Conservation (phyloP, 352 stramenopile species). For the Phytophthora sp. region DNA sequence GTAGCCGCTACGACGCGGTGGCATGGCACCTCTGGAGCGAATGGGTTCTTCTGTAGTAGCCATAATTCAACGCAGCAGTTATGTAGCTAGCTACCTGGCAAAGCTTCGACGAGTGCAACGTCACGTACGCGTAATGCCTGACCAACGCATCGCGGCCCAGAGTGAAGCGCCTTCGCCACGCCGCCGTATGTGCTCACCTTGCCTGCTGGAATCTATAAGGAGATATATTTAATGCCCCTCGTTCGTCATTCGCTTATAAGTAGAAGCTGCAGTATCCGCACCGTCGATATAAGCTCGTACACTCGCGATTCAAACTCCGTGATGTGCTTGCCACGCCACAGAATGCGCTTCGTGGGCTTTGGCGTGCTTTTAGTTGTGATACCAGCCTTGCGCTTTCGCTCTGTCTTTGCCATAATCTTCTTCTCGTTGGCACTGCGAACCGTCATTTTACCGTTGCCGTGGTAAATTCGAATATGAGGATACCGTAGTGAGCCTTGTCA, state of each 20-base stretch:
- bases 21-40: conserved; percentile 79
- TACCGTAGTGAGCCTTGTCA: conserved; percentile 11
- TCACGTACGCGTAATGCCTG: conserved; percentile 72
- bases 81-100: not conserved
- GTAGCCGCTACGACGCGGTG: conserved; percentile 76
- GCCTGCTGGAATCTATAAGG: conserved; percentile 68
- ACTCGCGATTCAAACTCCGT: conserved; percentile 79
- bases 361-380: conserved; percentile 21
- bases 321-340: conserved; percentile 76
- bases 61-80: not conserved
- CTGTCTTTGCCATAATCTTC: conserved; percentile 27
- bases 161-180: conserved; percentile 64
- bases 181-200: conserved; percentile 85
- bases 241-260: no score
- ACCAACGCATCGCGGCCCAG: conserved; percentile 76
- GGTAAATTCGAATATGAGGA: conserved; percentile 24
- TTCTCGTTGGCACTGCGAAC: conserved; percentile 20
- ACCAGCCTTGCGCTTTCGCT: conserved; percentile 17
- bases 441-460: conserved; percentile 17
- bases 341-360: conserved; percentile 58
- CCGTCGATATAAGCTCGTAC: conserved; percentile 82
- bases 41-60: conserved; percentile 72
- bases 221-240: no score
- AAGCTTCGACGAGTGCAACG: not conserved
- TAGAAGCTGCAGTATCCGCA: conserved; percentile 19